Conservation (phyloP, 768 basidiomycete species). For the Leccinum subtestaceum region DNA sequence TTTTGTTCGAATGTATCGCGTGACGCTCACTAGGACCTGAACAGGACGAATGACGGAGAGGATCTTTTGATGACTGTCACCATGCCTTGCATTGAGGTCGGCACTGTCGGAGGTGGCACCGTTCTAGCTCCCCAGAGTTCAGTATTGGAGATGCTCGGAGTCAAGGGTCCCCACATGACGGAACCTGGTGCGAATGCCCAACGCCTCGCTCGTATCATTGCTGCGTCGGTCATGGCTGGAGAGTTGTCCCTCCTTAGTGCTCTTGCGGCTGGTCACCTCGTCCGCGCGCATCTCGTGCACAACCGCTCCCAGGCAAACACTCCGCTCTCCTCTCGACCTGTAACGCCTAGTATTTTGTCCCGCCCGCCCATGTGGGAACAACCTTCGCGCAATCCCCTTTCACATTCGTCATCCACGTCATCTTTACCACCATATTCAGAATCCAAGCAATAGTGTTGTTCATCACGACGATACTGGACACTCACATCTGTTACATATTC, state of each 20-base stretch:
- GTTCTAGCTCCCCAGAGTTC: slow-evolving; percentile 86
- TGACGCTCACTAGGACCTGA: background rate
- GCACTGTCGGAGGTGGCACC: slow-evolving; percentile 96
- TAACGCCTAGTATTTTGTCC: slow-evolving; percentile 48
- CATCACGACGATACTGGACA: slow-evolving; percentile 4
- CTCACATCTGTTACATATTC: slow-evolving; percentile 21
- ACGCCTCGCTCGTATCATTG: slow-evolving; percentile 84
- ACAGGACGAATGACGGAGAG: slow-evolving; percentile 79
- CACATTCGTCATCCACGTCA: slow-evolving; percentile 37
- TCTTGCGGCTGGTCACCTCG: slow-evolving; percentile 91
- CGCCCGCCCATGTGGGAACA: slow-evolving; percentile 26
- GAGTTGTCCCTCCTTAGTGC: slow-evolving; percentile 91
- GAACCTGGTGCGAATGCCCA: slow-evolving; percentile 89
- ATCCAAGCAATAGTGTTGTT: slow-evolving; percentile 18
- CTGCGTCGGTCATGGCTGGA: slow-evolving; percentile 94
- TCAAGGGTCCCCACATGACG: slow-evolving; percentile 85
- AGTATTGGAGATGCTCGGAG: slow-evolving; percentile 90
- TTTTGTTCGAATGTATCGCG: slow-evolving; percentile 3
- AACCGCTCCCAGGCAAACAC: slow-evolving; percentile 85
- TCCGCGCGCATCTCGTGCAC: slow-evolving; percentile 89
- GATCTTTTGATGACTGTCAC: slow-evolving; percentile 91
- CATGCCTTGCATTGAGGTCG: slow-evolving; percentile 99
- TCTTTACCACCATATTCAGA: slow-evolving; percentile 45
- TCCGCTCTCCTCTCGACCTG: slow-evolving; percentile 60
- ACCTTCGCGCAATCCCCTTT: slow-evolving; percentile 20